These are phyloP conservation scores for Pseudisothecium myosuroides DNA, from an alignment of 225 moss, liverwort and hornwort genomes.

Conservation along the genomic window DNA sequence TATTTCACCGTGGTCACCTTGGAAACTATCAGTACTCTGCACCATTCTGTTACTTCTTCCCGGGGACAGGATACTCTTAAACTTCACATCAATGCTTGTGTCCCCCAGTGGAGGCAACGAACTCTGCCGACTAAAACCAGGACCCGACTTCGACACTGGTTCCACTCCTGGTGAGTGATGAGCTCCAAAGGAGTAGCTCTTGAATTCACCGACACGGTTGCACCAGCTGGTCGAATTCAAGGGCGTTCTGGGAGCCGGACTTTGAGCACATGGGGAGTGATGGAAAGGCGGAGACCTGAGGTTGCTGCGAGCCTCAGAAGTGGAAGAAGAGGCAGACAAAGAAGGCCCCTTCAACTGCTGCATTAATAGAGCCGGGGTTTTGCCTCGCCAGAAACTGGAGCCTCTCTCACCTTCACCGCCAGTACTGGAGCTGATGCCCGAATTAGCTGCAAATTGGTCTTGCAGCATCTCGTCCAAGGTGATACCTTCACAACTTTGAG, in stretches of 20 bases:
- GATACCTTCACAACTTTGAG: background rate
- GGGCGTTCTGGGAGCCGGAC: background rate
- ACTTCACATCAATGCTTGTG: background rate
- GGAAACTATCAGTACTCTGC: background rate
- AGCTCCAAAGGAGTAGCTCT: background rate
- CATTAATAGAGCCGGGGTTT: constrained; percentile 24
- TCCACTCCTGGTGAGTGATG: background rate
- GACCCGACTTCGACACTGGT: background rate
- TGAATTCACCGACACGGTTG: background rate
- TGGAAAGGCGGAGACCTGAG: background rate
- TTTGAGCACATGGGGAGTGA: background rate
- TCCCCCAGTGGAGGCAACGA: background rate
- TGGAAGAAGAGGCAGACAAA: constrained; percentile 4
- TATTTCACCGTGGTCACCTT: background rate
- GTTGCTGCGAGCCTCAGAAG: constrained; percentile 5
- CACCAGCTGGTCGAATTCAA: background rate
- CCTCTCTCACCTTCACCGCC: background rate
- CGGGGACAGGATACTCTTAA: background rate
- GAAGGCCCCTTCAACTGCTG: constrained; percentile 29
- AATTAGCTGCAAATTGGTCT: background rate
- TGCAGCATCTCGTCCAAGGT: constrained; percentile 11
- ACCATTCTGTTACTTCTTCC: background rate
- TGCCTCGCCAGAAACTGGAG: constrained; percentile 18
- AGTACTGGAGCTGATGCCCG: background rate
- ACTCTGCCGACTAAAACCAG: background rate